These are phyloP conservation scores for Fusarium chaquense DNA, from an alignment of 2,329 filamentous ascomycete genomes.

Conservation along the genomic window DNA sequence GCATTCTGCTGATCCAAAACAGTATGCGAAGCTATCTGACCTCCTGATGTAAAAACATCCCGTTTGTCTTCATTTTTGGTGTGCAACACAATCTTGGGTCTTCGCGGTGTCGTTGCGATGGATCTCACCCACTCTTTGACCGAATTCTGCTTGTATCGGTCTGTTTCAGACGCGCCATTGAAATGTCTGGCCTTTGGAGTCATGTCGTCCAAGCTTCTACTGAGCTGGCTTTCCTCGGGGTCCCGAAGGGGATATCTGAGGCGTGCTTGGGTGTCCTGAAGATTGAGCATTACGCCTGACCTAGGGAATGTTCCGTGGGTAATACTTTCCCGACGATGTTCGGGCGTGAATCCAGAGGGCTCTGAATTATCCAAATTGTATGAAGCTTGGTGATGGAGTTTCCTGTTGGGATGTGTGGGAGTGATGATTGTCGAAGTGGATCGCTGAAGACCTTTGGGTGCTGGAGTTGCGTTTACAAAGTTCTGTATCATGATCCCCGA, in stretches of 20 bases:
- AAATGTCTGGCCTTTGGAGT: conserved; percentile 13
- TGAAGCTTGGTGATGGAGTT: conserved; percentile 21
- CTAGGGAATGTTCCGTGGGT: conserved; percentile 8
- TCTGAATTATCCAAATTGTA: conserved; percentile 29
- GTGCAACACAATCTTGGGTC: conserved; percentile 10
- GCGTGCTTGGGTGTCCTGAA: conserved; percentile 30
- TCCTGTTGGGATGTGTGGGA: conserved; percentile 34
- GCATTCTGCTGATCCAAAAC: not conserved
- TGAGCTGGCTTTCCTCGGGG: not conserved
- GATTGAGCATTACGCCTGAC: conserved; percentile 29
- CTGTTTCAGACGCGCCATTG: conserved; percentile 1
- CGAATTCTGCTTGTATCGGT: conserved; percentile 11
- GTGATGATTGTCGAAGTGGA: conserved; percentile 37
- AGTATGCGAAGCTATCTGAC: not conserved
- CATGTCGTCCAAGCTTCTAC: not conserved
- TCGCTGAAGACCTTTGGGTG: conserved; percentile 20
- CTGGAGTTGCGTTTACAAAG: conserved; percentile 1
- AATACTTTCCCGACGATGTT: conserved; percentile 10
- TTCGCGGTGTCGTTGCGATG: conserved; percentile 23
- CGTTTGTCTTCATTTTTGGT: not conserved
- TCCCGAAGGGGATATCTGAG: conserved; percentile 13
- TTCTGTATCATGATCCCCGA: conserved; percentile 9
- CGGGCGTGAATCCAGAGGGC: conserved; percentile 43
- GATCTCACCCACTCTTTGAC: conserved; percentile 26
- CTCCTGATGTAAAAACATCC: not conserved